Evolutionary conservation across 2,329 filamentous ascomycete species (phyloP).

Genomic region (Talaromyces verruculosus): DNA sequence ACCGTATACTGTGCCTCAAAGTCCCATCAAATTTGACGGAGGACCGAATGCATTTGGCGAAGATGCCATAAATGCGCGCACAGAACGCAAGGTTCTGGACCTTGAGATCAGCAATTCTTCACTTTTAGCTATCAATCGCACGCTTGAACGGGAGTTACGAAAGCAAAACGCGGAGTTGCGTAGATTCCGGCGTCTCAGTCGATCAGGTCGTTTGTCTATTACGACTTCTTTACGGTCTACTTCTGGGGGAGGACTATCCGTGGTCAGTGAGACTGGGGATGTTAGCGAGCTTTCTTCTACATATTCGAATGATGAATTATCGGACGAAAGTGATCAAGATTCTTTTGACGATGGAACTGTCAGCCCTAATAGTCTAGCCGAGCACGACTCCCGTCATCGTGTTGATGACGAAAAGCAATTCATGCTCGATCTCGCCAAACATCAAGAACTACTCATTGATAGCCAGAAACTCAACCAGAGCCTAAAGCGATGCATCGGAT

Average conservation of each 20-base stretch:
- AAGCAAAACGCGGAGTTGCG: conserved; percentile 88
- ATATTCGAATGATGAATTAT: conserved; percentile 37
- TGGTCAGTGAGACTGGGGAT: conserved; percentile 47
- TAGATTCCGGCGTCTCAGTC: conserved; percentile 79
- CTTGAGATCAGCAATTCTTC: conserved; percentile 96
- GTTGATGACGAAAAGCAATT: conserved; percentile 77
- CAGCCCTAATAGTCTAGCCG: conserved; percentile 36
- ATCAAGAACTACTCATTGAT: conserved; percentile 82
- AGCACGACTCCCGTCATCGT: conserved; percentile 54
- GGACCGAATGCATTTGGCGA: conserved; percentile 58
- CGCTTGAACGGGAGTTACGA: conserved; percentile 83
- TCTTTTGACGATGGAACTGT: conserved; percentile 37
- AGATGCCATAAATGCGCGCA: conserved; percentile 83
- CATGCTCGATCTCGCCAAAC: conserved; percentile 80
- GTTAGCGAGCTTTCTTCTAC: conserved; percentile 33
- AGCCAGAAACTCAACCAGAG: conserved; percentile 85
- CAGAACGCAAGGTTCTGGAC: conserved; percentile 93
- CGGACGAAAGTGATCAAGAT: conserved; percentile 42
- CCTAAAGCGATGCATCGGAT: conserved; percentile 81
- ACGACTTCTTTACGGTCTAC: conserved; percentile 49
- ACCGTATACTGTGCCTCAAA: conserved; percentile 59
- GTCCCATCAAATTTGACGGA: conserved; percentile 48
- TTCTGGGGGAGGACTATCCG: conserved; percentile 47
- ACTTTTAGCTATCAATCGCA: conserved; percentile 89
- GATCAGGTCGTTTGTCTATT: conserved; percentile 71